Percentiles rank a stretch among this genome's conserved stretches.
These are phyloP conservation scores for Bryoerythrophyllum caledonicum DNA, from an alignment of 225 moss, liverwort and hornwort genomes.

Conservation along the genomic window DNA sequence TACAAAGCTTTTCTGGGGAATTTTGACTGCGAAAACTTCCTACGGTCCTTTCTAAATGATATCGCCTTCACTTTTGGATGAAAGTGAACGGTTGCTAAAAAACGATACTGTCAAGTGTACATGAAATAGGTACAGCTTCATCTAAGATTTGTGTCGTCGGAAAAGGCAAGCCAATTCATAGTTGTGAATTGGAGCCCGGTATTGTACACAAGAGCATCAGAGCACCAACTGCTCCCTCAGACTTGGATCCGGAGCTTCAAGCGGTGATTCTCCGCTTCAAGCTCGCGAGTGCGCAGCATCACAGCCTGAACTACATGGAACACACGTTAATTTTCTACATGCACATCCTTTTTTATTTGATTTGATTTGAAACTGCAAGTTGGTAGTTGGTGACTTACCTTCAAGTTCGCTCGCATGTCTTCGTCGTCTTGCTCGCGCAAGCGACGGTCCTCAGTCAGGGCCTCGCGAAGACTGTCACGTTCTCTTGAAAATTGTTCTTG, in stretches of 20 bases:
- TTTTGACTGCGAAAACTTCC: constrained; percentile 6
- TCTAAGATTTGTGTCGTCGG: background rate
- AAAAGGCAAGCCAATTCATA: background rate
- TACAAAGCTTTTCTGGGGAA: background rate
- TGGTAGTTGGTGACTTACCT: constrained; percentile 25
- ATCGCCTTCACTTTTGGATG: no score
- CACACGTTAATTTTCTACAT: background rate
- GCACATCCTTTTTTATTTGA: background rate
- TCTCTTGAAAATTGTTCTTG: constrained; percentile 35
- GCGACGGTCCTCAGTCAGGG: constrained; percentile 34
- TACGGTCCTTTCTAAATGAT: background rate
- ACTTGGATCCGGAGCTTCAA: constrained; percentile 18
- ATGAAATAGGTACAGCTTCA: constrained; percentile 8
- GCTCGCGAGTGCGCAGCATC: constrained; percentile 31
- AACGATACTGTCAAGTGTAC: background rate
- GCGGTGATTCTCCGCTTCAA: constrained; percentile 45
- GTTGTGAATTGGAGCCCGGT: constrained; percentile 6
- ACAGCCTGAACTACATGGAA: constrained; percentile 25
- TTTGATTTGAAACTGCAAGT: background rate
- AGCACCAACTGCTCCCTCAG: constrained; percentile 11
- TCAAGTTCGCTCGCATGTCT: constrained; percentile 33
- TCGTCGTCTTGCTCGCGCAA: constrained; percentile 36
- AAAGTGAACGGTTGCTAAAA: no score
- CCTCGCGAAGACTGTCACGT: constrained; percentile 35
- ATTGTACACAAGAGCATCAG: constrained; percentile 20